These are phyloP conservation scores for Volvariella volvacea DNA, from an alignment of 1,284 basidiomycete species.

Conservation along the genomic window DNA sequence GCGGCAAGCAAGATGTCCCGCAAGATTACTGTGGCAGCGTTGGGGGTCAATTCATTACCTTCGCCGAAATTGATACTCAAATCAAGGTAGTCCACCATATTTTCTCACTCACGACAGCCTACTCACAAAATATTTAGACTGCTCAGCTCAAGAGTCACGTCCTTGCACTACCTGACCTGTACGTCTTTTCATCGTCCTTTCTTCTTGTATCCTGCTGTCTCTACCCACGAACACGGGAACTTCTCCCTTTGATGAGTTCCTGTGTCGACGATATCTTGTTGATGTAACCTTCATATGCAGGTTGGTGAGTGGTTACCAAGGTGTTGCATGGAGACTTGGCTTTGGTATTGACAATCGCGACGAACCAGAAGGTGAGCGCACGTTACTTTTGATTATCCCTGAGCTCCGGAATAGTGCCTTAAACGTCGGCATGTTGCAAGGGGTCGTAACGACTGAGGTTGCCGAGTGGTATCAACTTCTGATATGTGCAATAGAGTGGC, in stretches of 20 bases:
- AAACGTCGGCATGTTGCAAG: no score
- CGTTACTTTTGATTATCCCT: conserved; percentile 4
- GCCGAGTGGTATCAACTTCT: no score
- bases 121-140: conserved; percentile 23
- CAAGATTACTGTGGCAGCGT: conserved; percentile 60
- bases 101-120: background rate
- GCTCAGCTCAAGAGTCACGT: conserved; percentile 45
- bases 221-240: no score
- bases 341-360: conserved; percentile 45
- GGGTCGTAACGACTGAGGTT: no score
- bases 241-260: no score
- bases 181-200: conserved; percentile 15
- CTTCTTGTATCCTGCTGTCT: background rate
- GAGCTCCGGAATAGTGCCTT: no score
- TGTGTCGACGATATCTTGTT: conserved; percentile 7
- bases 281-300: no score
- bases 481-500: conserved; percentile 41
- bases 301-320: conserved; percentile 45
- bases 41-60: conserved; percentile 52
- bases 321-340: conserved; percentile 58
- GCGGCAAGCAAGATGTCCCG: conserved; percentile 38
- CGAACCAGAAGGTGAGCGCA: conserved; percentile 43
- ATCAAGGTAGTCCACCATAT: conserved; percentile 35
- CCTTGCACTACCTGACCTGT: conserved; percentile 59
- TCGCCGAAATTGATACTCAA: conserved; percentile 49